Evolutionary conservation across 768 basidiomycete species (phyloP).

Genomic region (Leccinum variicolor): DNA sequence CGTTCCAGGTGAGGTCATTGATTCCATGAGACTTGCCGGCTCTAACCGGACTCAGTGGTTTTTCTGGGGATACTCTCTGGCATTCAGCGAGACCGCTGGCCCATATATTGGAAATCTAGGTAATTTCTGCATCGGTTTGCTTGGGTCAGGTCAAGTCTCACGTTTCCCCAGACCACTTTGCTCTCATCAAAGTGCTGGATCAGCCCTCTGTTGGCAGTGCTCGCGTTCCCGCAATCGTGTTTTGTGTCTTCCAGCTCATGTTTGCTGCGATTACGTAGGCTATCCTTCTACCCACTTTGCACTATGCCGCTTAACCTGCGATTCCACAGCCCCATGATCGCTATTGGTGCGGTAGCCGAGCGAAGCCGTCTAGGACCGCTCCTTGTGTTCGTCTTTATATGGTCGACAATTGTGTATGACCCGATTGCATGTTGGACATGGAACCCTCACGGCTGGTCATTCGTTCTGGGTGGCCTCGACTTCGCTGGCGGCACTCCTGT

Average conservation of each 20-base stretch:
- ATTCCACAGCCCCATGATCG: constrained; percentile 67
- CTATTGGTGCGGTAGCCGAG: constrained; percentile 91
- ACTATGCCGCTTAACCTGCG: constrained; percentile 11
- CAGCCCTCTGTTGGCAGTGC: constrained; percentile 70
- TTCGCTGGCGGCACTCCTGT: constrained; percentile 97
- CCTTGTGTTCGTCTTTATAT: constrained; percentile 86
- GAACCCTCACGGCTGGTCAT: constrained; percentile 79
- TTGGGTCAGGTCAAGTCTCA: neutral
- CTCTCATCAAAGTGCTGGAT: constrained; percentile 71
- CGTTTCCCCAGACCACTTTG: constrained; percentile 67
- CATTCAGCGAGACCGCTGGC: constrained; percentile 77
- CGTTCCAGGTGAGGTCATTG: constrained; percentile 77
- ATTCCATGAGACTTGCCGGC: constrained; percentile 5
- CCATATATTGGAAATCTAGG: constrained; percentile 85
- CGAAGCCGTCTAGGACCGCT: constrained; percentile 81
- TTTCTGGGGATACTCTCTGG: constrained; percentile 94
- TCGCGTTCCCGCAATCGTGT: constrained; percentile 70
- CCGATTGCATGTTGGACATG: constrained; percentile 97
- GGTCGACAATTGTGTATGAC: constrained; percentile 89
- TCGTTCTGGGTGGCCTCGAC: constrained; percentile 77
- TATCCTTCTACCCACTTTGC: neutral
- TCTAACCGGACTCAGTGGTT: constrained; percentile 63
- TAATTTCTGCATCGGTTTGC: constrained; percentile 32
- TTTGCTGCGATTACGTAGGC: constrained; percentile 85
- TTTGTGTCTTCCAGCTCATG: constrained; percentile 87